Percentiles rank a stretch among this genome's conserved stretches.
Evolutionary conservation across 2,329 filamentous ascomycete genomes (phyloP).

Genomic region (Penicillium sp.): DNA sequence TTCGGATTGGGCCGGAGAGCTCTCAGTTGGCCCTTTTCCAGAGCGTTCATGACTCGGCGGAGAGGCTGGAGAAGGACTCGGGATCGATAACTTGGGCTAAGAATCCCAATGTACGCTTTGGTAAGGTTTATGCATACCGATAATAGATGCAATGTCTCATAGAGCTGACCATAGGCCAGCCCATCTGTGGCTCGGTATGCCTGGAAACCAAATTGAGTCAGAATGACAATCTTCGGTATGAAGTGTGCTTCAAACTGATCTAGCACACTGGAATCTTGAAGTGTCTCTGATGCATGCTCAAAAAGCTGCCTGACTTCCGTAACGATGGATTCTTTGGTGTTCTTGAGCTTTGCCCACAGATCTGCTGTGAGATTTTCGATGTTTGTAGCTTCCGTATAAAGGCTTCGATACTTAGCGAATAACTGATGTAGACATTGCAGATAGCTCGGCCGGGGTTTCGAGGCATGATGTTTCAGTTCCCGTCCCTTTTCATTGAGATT

Average conservation of each 20-base stretch:
- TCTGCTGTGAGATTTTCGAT: neutral
- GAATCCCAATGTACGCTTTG: neutral
- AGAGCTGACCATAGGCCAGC: constrained; percentile 6
- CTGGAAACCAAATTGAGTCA: constrained; percentile 17
- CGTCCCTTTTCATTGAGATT: neutral
- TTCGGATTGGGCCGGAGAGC: neutral
- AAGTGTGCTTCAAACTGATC: constrained; percentile 24
- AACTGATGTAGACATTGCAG: neutral
- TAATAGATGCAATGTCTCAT: constrained; percentile 14
- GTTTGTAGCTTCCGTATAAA: constrained; percentile 6
- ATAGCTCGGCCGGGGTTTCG: constrained; percentile 3
- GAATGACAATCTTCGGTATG: constrained; percentile 14
- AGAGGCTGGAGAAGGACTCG: constrained; percentile 1
- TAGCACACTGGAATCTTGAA: constrained; percentile 7
- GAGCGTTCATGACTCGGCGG: constrained; percentile 3
- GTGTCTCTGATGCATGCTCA: constrained; percentile 10
- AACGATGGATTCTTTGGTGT: constrained; percentile 8
- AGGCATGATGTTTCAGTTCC: neutral
- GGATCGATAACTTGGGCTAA: neutral
- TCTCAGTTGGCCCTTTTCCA: neutral
- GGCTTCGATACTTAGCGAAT: constrained; percentile 3
- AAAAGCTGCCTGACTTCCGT: constrained; percentile 9
- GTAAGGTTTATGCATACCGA: constrained; percentile 10
- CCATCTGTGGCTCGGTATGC: constrained; percentile 6
- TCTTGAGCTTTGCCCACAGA: neutral